Percentiles rank a stretch among this genome's conserved stretches.
Evolutionary conservation across 208 protist genomes (phyloP).

Genomic region (Crithidia expoeki): DNA sequence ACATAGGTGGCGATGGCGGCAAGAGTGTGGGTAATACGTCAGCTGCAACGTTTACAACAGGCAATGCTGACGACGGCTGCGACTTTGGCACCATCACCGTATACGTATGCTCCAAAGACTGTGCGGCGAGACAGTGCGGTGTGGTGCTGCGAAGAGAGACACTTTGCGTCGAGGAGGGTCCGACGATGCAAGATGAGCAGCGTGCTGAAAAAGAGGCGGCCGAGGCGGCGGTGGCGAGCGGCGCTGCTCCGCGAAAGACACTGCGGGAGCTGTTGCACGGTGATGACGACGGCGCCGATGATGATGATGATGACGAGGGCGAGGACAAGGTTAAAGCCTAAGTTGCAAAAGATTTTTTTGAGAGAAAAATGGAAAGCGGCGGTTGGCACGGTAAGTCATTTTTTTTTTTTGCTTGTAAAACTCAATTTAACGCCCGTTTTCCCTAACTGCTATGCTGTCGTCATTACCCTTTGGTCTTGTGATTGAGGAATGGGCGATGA

Average conservation of each 20-base stretch:
- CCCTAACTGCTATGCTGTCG: constrained; percentile 1
- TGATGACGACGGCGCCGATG: constrained; percentile 7
- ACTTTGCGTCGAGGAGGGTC: constrained; percentile 64
- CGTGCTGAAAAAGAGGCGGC: constrained; percentile 24
- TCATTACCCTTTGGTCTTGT: not conserved
- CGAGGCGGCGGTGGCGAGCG: constrained; percentile 6
- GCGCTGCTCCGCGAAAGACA: constrained; percentile 16
- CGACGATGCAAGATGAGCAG: constrained; percentile 36
- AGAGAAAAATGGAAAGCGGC: not conserved
- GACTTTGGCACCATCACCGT: constrained; percentile 85
- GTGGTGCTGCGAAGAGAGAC: constrained; percentile 66
- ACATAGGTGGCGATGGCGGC: too few species aligned
- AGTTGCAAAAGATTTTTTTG: too few species aligned
- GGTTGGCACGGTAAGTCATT: too few species aligned
- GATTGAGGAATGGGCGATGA: not conserved
- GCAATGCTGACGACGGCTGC: constrained; percentile 59
- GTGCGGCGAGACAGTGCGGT: constrained; percentile 39
- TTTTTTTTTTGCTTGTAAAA: not conserved
- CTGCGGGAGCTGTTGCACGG: constrained; percentile 30
- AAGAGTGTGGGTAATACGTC: too few species aligned
- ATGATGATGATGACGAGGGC: not conserved
- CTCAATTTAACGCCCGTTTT: too few species aligned
- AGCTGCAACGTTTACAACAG: not conserved
- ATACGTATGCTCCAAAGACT: constrained; percentile 72
- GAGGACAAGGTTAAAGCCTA: not conserved